A percentile compares a stretch with the other conserved stretches of the same genome.
Conservation (phyloP, 768 basidiomycete species). For the Pholiota conissans region DNA sequence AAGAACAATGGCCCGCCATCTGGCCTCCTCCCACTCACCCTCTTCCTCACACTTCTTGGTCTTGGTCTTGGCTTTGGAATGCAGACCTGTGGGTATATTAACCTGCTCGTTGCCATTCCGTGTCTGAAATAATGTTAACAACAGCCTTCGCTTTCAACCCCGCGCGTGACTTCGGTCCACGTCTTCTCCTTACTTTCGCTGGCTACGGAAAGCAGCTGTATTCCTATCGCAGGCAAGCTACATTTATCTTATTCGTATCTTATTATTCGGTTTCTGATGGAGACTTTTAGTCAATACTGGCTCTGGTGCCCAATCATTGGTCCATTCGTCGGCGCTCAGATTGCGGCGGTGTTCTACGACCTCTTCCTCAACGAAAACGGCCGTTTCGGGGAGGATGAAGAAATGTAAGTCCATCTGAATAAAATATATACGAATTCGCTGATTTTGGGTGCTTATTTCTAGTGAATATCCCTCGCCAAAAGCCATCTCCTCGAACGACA, state of each 20-base stretch:
- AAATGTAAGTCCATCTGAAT: slow-evolving; percentile 3
- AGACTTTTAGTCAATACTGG: slow-evolving; percentile 62
- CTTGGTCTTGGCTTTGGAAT: slow-evolving; percentile 58
- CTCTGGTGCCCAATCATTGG: slow-evolving; percentile 67
- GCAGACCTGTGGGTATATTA: slow-evolving; percentile 45
- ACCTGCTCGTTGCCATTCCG: not conserved
- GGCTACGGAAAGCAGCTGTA: slow-evolving; percentile 59
- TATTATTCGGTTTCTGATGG: not conserved
- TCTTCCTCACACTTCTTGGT: slow-evolving; percentile 60
- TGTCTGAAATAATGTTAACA: slow-evolving; percentile 1
- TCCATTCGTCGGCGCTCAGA: slow-evolving; percentile 59
- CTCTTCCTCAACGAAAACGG: slow-evolving; percentile 56
- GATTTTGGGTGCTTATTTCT: not conserved
- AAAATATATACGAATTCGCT: not conserved
- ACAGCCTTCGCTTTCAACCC: slow-evolving; percentile 65
- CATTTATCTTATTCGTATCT: not conserved
- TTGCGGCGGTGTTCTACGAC: slow-evolving; percentile 61
- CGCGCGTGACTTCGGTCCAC: slow-evolving; percentile 67
- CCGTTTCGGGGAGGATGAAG: slow-evolving; percentile 25
- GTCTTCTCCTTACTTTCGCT: slow-evolving; percentile 68
- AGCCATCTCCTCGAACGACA: not conserved
- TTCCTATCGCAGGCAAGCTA: slow-evolving; percentile 40
- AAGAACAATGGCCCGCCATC: slow-evolving; percentile 38
- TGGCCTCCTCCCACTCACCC: slow-evolving; percentile 51
- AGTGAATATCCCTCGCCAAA: not conserved